These are phyloP conservation scores for Russula lepida DNA, from an alignment of 768 basidiomycete species.

Conservation along the genomic window DNA sequence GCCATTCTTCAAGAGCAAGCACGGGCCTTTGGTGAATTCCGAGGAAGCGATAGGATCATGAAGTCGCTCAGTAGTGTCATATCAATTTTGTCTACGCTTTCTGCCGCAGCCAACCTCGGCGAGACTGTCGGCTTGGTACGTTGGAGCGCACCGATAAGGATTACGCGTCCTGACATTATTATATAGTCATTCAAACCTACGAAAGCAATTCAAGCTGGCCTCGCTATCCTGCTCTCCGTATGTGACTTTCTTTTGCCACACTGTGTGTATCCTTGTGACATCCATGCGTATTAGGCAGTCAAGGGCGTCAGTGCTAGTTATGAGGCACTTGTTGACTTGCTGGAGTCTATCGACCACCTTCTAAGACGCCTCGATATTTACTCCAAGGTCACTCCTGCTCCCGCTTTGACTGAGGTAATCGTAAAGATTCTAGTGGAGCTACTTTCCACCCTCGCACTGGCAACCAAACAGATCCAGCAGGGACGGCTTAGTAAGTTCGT, in stretches of 20 bases:
- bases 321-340: background rate
- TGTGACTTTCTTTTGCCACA: no score
- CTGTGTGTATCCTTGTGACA: background rate
- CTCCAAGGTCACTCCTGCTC: background rate
- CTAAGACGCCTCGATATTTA: background rate
- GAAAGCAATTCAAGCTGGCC: background rate
- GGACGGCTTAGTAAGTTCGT: background rate
- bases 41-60: background rate
- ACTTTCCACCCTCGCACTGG: no score
- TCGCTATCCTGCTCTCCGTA: no score
- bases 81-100: background rate
- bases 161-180: conserved; percentile 24
- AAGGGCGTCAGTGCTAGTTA: background rate
- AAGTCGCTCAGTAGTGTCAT: background rate
- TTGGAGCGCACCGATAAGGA: background rate
- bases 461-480: no score
- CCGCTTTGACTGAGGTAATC: background rate
- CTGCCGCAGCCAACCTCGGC: background rate
- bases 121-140: background rate
- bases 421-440: background rate
- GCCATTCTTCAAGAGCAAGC: background rate
- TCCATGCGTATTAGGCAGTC: background rate
- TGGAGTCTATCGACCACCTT: background rate
- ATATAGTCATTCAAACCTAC: background rate
- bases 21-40: background rate